Evolutionary conservation across 345 rosid species (phyloP), one percentile per base, ranked within the genome.

Genomic region (Sonneratia caseolaris): DNA sequence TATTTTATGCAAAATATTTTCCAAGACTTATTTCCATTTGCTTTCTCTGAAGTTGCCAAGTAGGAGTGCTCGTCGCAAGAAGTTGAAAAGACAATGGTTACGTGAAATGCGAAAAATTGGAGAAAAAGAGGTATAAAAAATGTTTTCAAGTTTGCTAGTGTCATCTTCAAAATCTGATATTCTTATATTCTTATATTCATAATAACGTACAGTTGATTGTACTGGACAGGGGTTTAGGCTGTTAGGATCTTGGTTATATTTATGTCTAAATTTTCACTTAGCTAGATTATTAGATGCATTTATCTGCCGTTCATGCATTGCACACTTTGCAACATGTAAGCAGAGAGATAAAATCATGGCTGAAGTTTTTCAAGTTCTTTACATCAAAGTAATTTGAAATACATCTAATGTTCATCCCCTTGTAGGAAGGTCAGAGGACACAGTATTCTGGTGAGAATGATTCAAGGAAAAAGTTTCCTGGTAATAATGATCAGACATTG

Each of bases 41-140:
- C 74, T 75, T 68, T 77, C 40, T 81, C 40, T 12, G 76, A 75
- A 90, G 99, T 66, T 75, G 9, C 97, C 94, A 36, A 91, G 99
- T 76, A 82, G 99, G 80, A 96, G 90, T 79, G 91, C 98, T 77
- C 86, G 97, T 2, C 97, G 99, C 67, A 96, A 96, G 78, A 88
- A 89, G 80, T 89, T 90, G 36, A 92, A 85, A 83, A 86, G 97
- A 79, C 86, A 32, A 72, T 87, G 90, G 94, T 79, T 90, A 79
- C 87, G 85, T 82, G 91, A 88, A 77, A 81, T 77, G 73, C 84
- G 73, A 68, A 79, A 79, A 85, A 81, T 82, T 78, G 92, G 88
- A 80, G 86, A 79, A 72, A 77, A 80, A 72, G 83, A 88, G 91
- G 99, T 92, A 82, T 22, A 15, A 32, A 42, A 32, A 42, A 68